Evolutionary conservation across 106 monocot genomes (phyloP), one percentile per base, ranked within the genome.

Genomic region (Allium fistulosum): DNA sequence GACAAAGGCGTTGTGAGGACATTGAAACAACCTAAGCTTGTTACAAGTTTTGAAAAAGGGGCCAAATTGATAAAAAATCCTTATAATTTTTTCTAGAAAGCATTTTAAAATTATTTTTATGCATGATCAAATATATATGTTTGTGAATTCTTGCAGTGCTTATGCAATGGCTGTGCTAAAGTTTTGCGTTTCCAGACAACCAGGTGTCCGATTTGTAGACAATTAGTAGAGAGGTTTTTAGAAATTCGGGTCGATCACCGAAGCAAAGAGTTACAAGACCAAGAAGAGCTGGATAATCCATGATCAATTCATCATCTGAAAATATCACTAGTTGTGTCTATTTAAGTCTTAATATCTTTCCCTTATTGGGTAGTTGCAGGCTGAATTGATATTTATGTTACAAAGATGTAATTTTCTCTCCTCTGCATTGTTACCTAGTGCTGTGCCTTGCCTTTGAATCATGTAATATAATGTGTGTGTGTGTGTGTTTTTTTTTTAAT

Each of bases 151-250:
- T 4, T 71, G 47, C 76, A 88, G 88, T 88, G 88, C 53, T 81
- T 88, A 84, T 88, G 88, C 71, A 78, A 76, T 49, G 78, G 72
- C 63, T 88, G 88, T 65, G 88, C 88, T 3, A 81, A 84, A 58
- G 73, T 81, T 9, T 72, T 88, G n/a, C 66, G 81, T 73, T 68
- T 66, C 50, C 88, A 84, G 28, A 73, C 88, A 57, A 88, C 79
- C 59, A 69, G 79, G 37, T 88, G 88, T 61, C 88, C 84, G 0
- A 84, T 88, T 59, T 88, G 84, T 58, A 72, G 88, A 56, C 88
- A 88, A 63, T 81, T 79, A 11, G 81, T 84, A 6, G 81, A 88
- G 26, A 60, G 81, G 11, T 61, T 88, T 11, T 17, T 88, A 70
- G 88, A 88, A 71, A 88, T 88, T 11, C 59, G 51, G 52, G 75